Conservation (phyloP, 306 rosid genomes). For the apple (Malus domestica) region ASM211411v1 NC_041794.1:33265001-33265500, state of each 20-base stretch:
- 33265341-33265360: neutral
- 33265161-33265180: no score
- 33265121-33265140: no score
- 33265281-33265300: slow-evolving; percentile 46
- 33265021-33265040: no score
- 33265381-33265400: slow-evolving; percentile 7
- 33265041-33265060: no score
- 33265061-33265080: no score
- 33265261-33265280: neutral
- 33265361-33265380: neutral
- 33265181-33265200: no score
- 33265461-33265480: neutral
- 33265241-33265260: slow-evolving; percentile 1
- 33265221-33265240: neutral
- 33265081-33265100: no score
- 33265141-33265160: no score
- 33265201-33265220: no score
- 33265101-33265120: no score
- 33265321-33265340: slow-evolving; percentile 21
- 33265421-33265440: neutral
- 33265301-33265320: slow-evolving; percentile 37
- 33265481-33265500: neutral
- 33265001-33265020: no score
- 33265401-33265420: neutral
- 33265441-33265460: neutral